A percentile compares a stretch with the other conserved stretches of the same genome.
These are phyloP conservation scores for Jaapia argillacea DNA, from an alignment of 768 basidiomycete genomes.

Conservation along the genomic window DNA sequence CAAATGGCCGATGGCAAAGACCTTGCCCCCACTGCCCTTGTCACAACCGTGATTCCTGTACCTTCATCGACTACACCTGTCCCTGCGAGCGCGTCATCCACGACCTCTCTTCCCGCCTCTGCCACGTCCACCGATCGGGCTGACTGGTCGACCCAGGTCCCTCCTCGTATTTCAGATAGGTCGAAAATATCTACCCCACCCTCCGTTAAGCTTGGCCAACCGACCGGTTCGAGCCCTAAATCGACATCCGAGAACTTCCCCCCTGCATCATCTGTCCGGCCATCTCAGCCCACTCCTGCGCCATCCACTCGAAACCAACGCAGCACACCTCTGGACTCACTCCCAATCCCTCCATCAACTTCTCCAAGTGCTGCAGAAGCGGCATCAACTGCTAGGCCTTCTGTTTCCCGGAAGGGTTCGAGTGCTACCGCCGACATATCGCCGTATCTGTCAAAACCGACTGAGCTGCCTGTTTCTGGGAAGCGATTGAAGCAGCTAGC, in stretches of 20 bases:
- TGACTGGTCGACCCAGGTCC: too few species aligned
- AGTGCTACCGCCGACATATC: conserved; percentile 53
- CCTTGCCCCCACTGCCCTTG: background rate
- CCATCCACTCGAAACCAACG: too few species aligned
- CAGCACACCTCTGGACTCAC: too few species aligned
- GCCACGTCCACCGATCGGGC: too few species aligned
- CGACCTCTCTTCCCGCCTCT: background rate
- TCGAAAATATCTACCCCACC: too few species aligned
- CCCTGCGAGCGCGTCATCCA: background rate
- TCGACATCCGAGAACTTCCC: too few species aligned
- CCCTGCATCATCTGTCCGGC: too few species aligned
- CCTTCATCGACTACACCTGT: background rate
- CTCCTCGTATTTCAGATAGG: too few species aligned
- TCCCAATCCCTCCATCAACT: conserved; percentile 1
- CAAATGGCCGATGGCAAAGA: too few species aligned
- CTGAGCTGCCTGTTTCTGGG: conserved; percentile 44
- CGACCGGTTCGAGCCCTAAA: too few species aligned
- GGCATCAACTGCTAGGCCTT: conserved; percentile 3
- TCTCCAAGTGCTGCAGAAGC: conserved; percentile 6
- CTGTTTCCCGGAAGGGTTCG: conserved; percentile 29
- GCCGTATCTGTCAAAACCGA: conserved; percentile 50
- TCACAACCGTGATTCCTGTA: background rate
- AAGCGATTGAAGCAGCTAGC: conserved; percentile 63
- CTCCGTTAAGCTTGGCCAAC: too few species aligned
- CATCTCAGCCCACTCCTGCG: background rate